Evolutionary conservation across 306 rosid species (phyloP), one percentile per base, ranked within the genome.

Genomic region (Sophora flavescens): DNA sequence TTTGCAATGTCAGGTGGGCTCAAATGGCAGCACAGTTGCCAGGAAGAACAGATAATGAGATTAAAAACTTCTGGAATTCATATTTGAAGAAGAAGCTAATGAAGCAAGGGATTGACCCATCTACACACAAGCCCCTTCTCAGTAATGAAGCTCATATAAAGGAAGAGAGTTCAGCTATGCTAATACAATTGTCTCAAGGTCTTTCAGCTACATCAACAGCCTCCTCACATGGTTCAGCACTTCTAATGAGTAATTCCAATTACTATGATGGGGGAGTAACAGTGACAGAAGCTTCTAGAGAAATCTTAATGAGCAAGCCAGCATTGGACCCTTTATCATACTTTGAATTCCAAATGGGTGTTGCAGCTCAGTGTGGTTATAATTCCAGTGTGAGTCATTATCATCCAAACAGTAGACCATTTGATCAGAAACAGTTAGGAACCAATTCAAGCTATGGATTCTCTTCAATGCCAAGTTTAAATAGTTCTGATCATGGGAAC

Each of bases 11-110:
- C 74, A 94, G 98, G 87, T 94, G 98, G 98, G 97, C 98, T 60
- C 98, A 94, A 70, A 94, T 94, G 66, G 97, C 98, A 14, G 83
- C 96, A 30, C 97, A 89, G 33, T 84, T 91, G 28, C 98, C 97
- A 0, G 98, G 98, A 44, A 90, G 98, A 88, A 93, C 98, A 10
- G 98, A 93, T 32, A 93, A 93, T 66, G 98, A 93, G 88, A 91
- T 94, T 5, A 94, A 94, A 48, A 94, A 94, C 68, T 91, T 91
- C 32, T 94, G 98, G 98, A 91, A 94, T 82, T 94, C 98, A 54
- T 80, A 88, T 63, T 72, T 94, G 84, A 94, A 94, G 90, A 94
- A 94, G 86, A 94, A 90, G 88, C 91, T 94, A 15, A 79, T 90
- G 88, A 93, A 91, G 88, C 96, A 91, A 83, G 98, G 98, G 52